Evolutionary conservation across 2,329 filamentous ascomycete genomes (phyloP).

Genomic region (Colletotrichum sojae): DNA sequence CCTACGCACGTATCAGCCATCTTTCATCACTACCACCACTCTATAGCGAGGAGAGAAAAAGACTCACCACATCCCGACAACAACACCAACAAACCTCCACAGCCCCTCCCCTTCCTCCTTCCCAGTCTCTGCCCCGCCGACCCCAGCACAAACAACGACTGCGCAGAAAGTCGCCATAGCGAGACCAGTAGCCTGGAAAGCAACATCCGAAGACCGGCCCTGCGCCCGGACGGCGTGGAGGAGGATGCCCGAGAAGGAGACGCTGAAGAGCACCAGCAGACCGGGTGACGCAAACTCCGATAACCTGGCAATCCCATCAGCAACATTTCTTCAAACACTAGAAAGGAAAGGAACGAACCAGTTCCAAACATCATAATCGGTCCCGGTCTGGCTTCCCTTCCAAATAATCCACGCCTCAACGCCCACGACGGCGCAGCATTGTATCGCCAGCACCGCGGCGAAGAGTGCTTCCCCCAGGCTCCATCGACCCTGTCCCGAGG

Average conservation of each 20-base stretch:
- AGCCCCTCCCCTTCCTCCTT: not conserved
- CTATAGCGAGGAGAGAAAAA: not conserved
- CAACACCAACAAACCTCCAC: not conserved
- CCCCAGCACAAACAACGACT: slow-evolving; percentile 17
- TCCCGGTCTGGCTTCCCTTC: slow-evolving; percentile 44
- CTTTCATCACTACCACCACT: not conserved
- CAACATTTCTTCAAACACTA: not conserved
- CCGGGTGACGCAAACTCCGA: slow-evolving; percentile 28
- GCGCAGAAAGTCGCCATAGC: slow-evolving; percentile 26
- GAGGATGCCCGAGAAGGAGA: slow-evolving; percentile 77
- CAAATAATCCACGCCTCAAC: slow-evolving; percentile 48
- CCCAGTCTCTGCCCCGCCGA: not conserved
- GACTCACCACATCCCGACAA: slow-evolving; percentile 35
- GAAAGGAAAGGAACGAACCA: slow-evolving; percentile 41
- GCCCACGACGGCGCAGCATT: slow-evolving; percentile 45
- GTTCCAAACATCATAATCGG: slow-evolving; percentile 44
- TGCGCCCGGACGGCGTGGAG: slow-evolving; percentile 18
- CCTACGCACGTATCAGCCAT: slow-evolving; percentile 20
- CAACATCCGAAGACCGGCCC: slow-evolving; percentile 17
- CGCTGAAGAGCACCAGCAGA: slow-evolving; percentile 80
- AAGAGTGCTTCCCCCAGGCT: slow-evolving; percentile 42
- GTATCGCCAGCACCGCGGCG: slow-evolving; percentile 46
- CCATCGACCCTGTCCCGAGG: slow-evolving; percentile 34
- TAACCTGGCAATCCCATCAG: slow-evolving; percentile 20
- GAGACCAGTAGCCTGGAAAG: slow-evolving; percentile 26